Evolutionary conservation across 2,329 filamentous ascomycete species (phyloP).

Genomic region (Biscogniauxia sp.): DNA sequence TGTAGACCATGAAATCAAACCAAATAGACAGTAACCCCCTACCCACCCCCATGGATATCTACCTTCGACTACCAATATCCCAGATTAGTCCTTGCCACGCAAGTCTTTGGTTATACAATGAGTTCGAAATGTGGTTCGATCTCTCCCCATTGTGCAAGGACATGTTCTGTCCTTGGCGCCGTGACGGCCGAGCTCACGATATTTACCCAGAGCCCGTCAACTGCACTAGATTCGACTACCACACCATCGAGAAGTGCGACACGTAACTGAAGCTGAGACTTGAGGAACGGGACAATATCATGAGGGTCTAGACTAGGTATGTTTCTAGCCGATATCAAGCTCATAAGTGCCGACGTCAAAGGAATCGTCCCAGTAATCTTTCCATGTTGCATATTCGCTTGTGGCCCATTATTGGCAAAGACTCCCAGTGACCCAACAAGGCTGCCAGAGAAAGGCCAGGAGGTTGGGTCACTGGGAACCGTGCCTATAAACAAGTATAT

Average conservation of each 20-base stretch:
- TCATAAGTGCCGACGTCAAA: conserved; percentile 48
- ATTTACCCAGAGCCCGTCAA: conserved; percentile 35
- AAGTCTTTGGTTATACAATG: conserved; percentile 16
- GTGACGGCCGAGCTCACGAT: conserved; percentile 39
- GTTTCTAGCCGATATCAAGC: conserved; percentile 37
- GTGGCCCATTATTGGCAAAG: conserved; percentile 39
- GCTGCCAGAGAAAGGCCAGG: conserved; percentile 53
- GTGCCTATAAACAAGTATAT: conserved; percentile 68
- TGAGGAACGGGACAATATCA: conserved; percentile 42
- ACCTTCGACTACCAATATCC: background rate
- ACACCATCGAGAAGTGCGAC: conserved; percentile 31
- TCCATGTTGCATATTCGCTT: conserved; percentile 33
- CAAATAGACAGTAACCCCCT: conserved; percentile 10
- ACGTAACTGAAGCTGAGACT: conserved; percentile 35
- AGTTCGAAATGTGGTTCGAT: conserved; percentile 29
- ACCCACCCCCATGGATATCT: conserved; percentile 7
- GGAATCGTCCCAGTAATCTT: conserved; percentile 49
- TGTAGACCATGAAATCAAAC: conserved; percentile 17
- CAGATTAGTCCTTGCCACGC: background rate
- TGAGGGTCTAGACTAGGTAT: conserved; percentile 38
- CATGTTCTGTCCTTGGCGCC: conserved; percentile 31
- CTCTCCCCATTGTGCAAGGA: conserved; percentile 39
- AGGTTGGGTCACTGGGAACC: conserved; percentile 39
- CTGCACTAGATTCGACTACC: conserved; percentile 24
- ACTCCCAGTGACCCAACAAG: conserved; percentile 62